Percentiles rank a stretch among this genome's conserved stretches.
phyloP scores from a whole-genome alignment of 2,329 filamentous ascomycete genomes.

The Fonsecaea nubica region DNA sequence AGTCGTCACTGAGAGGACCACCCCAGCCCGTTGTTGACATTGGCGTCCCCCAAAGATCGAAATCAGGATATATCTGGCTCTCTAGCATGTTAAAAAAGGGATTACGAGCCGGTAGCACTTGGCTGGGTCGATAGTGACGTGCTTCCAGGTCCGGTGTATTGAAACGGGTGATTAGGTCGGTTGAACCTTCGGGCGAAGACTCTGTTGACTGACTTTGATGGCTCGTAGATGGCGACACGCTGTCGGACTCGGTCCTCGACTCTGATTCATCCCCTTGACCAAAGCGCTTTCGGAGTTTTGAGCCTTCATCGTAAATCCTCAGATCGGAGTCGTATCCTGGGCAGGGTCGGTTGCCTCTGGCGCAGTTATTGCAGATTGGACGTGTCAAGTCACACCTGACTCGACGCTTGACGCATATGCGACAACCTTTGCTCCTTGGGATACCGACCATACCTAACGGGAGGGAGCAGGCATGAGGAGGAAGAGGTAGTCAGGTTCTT shows the following conservation, averaged over 20 bases:
- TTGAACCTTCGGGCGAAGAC: slow-evolving; percentile 42
- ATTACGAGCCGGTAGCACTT: slow-evolving; percentile 23
- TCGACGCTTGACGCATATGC: slow-evolving; percentile 49
- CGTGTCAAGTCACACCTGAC: slow-evolving; percentile 47
- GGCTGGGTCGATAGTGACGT: slow-evolving; percentile 8
- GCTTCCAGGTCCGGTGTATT: slow-evolving; percentile 19
- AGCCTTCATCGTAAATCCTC: slow-evolving; percentile 49
- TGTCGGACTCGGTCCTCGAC: slow-evolving; percentile 33
- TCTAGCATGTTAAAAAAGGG: slow-evolving; percentile 26
- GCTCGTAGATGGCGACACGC: slow-evolving; percentile 43
- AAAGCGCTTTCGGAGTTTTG: slow-evolving; percentile 45
- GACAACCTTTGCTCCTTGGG: slow-evolving; percentile 51
- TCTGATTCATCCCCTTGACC: slow-evolving; percentile 25
- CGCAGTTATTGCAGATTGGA: slow-evolving; percentile 42
- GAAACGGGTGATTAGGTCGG: slow-evolving; percentile 15
- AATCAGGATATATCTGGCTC: slow-evolving; percentile 25
- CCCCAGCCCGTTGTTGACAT: background rate
- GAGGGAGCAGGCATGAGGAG: slow-evolving; percentile 18
- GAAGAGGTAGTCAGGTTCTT: background rate
- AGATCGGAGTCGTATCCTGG: slow-evolving; percentile 44
- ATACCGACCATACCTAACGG: slow-evolving; percentile 49
- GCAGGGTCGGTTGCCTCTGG: slow-evolving; percentile 44
- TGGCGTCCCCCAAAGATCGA: background rate
- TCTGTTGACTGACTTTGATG: slow-evolving; percentile 42
- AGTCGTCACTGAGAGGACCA: slow-evolving; percentile 12